phyloP scores from a whole-genome alignment of 495 filamentous ascomycete genomes.

The Glutinoglossum americanum region DNA sequence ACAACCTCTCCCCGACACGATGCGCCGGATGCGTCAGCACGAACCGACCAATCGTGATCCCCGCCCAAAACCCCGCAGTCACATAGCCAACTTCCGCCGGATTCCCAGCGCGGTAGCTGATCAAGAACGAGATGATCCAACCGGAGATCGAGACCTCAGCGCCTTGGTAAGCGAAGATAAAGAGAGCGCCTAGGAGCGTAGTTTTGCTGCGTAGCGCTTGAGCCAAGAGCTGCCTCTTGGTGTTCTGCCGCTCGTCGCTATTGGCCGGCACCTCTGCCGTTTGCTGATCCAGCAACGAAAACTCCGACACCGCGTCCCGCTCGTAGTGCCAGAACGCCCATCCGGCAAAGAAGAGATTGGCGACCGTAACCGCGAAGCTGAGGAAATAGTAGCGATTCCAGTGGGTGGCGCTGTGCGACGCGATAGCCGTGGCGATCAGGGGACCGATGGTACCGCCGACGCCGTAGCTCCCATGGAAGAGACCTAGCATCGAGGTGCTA shows the following conservation, averaged over 20 bases:
- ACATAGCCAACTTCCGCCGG: slow-evolving; percentile 55
- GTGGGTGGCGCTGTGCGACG: slow-evolving; percentile 19
- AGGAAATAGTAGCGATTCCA: slow-evolving; percentile 38
- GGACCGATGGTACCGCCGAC: slow-evolving; percentile 33
- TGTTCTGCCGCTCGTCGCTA: slow-evolving; percentile 5
- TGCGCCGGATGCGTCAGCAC: slow-evolving; percentile 38
- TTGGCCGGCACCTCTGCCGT: not conserved
- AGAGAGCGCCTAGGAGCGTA: slow-evolving; percentile 47
- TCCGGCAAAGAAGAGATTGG: slow-evolving; percentile 25
- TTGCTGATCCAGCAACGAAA: slow-evolving; percentile 10
- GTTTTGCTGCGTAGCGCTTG: slow-evolving; percentile 31
- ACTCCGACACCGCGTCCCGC: slow-evolving; percentile 16
- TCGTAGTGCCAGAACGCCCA: slow-evolving; percentile 42
- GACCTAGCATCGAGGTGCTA: slow-evolving; percentile 33
- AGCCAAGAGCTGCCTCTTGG: slow-evolving; percentile 18
- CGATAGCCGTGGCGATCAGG: slow-evolving; percentile 33
- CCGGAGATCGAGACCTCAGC: slow-evolving; percentile 55
- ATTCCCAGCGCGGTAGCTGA: slow-evolving; percentile 42
- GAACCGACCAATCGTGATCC: slow-evolving; percentile 56
- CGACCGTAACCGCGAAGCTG: slow-evolving; percentile 28
- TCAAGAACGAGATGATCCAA: slow-evolving; percentile 66
- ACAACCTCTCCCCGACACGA: slow-evolving; percentile 41
- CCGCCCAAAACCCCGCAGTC: slow-evolving; percentile 65
- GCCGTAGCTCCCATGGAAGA: slow-evolving; percentile 37
- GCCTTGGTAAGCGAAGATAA: slow-evolving; percentile 68